phyloP scores from a whole-genome alignment of 2,329 filamentous ascomycete species.

The Aspergillus amoenus region DNA sequence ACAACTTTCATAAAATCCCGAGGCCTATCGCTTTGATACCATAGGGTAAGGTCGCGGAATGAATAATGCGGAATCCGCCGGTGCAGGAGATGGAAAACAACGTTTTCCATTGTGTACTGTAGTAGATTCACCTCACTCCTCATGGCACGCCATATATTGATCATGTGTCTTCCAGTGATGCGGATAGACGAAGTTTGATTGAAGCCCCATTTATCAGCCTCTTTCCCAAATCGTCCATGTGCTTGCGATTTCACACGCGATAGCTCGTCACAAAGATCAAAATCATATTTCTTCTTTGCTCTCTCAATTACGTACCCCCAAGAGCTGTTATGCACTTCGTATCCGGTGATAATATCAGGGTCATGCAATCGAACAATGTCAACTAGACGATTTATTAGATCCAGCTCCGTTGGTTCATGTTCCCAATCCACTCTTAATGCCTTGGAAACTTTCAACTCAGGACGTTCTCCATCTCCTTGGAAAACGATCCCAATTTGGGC shows the following conservation, averaged over 20 bases:
- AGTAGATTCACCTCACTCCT: constrained; percentile 84
- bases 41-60: constrained; percentile 73
- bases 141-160: constrained; percentile 98
- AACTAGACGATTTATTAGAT: constrained; percentile 80
- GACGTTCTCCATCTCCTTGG: constrained; percentile 61
- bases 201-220: constrained; percentile 88
- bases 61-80: constrained; percentile 84
- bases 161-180: constrained; percentile 91
- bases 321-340: constrained; percentile 87
- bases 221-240: constrained; percentile 80
- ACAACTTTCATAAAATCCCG: constrained; percentile 72
- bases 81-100: constrained; percentile 87
- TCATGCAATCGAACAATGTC: constrained; percentile 81
- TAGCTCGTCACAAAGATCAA: constrained; percentile 85
- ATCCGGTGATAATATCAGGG: constrained; percentile 90
- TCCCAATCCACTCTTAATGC: constrained; percentile 65
- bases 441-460: constrained; percentile 62
- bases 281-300: constrained; percentile 81
- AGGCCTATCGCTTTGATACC: constrained; percentile 71
- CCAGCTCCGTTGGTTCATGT: constrained; percentile 76
- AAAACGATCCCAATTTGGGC: constrained; percentile 70
- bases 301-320: constrained; percentile 97
- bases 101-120: constrained; percentile 95
- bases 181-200: constrained; percentile 88
- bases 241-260: constrained; percentile 84